A percentile compares a stretch with the other conserved stretches of the same genome.
Conservation (phyloP, 2,329 filamentous ascomycete species). For the Paracamarosporium sp. region DNA sequence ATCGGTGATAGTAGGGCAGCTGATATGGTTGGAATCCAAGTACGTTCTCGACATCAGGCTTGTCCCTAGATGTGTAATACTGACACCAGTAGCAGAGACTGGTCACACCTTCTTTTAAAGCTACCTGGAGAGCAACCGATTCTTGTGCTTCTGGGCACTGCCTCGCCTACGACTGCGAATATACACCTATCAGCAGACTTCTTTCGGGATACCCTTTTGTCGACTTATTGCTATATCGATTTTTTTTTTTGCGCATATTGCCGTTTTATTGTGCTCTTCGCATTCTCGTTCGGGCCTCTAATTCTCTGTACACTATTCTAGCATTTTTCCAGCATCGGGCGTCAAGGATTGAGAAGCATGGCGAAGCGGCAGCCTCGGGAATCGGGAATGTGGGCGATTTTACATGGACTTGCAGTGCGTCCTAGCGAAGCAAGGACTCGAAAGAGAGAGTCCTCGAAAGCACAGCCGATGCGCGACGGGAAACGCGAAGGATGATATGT, state of each 20-base stretch:
- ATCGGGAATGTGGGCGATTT: not conserved
- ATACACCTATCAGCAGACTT: not conserved
- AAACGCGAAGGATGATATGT: constrained; percentile 2
- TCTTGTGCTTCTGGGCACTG: not conserved
- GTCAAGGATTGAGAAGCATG: constrained; percentile 9
- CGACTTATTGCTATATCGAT: constrained; percentile 4
- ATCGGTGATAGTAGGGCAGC: constrained; percentile 53
- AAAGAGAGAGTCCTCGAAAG: too few relatives aligned
- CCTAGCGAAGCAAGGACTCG: not conserved
- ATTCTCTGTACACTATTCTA: constrained; percentile 17
- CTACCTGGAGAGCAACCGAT: not conserved
- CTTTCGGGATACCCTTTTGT: not conserved
- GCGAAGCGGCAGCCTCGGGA: not conserved
- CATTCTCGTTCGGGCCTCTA: not conserved
- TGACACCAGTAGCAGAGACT: not conserved
- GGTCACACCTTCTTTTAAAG: not conserved
- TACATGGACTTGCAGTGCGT: not conserved
- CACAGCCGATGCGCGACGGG: not conserved
- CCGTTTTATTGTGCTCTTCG: not conserved
- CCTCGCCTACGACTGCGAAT: not conserved
- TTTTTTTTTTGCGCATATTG: not conserved
- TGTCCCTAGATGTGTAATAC: not conserved
- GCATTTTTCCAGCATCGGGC: constrained; percentile 11
- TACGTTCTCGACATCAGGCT: not conserved
- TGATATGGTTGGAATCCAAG: not conserved